These are phyloP conservation scores for Mycena epipterygia DNA, from an alignment of 768 basidiomycete genomes.

Conservation along the genomic window DNA sequence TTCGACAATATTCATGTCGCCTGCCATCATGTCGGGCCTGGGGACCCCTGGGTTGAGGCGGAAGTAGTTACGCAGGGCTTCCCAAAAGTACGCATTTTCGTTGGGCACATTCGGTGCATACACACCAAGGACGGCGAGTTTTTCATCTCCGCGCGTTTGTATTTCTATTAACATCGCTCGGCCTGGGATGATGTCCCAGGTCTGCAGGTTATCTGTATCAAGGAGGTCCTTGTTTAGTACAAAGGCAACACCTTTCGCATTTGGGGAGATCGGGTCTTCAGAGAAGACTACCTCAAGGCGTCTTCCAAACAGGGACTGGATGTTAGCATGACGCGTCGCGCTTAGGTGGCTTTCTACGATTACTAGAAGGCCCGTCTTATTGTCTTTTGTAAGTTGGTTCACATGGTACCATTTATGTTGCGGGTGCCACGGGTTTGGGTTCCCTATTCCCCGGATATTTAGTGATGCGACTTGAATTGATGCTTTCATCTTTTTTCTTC, in stretches of 20 bases:
- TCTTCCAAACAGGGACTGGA: neutral
- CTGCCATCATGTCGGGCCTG: conserved; percentile 27
- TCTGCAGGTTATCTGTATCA: neutral
- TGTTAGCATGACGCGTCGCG: neutral
- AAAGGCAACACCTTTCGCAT: neutral
- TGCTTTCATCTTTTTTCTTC: neutral
- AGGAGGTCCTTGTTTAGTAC: neutral
- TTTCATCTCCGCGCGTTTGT: neutral
- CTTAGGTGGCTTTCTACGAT: neutral
- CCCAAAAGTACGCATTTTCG: conserved; percentile 6
- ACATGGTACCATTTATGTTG: conserved; percentile 7
- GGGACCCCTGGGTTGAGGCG: neutral
- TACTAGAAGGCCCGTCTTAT: neutral
- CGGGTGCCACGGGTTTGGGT: neutral
- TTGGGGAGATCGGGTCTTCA: neutral
- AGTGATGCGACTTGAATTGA: neutral
- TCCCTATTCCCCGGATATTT: neutral
- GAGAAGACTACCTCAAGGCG: neutral
- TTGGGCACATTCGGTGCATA: neutral
- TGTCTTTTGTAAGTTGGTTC: neutral
- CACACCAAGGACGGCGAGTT: neutral
- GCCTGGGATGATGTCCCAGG: neutral
- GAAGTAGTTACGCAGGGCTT: neutral
- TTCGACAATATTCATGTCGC: conserved; percentile 60
- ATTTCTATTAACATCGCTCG: neutral